Evolutionary conservation across 2,329 filamentous ascomycete genomes (phyloP).

Genomic region (Hypoxylon sp.): DNA sequence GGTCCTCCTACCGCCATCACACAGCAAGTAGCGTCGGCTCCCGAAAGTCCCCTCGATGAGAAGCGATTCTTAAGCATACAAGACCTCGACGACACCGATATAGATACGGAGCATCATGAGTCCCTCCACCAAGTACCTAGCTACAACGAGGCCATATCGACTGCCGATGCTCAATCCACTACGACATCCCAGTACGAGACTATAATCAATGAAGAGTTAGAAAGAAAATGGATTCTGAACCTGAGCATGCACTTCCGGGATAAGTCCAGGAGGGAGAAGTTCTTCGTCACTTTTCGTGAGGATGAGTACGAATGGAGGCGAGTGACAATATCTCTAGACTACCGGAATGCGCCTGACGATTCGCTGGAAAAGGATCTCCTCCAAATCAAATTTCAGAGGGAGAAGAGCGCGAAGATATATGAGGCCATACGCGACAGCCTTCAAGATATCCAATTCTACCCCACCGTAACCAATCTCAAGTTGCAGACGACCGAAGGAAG

Average conservation of each 20-base stretch:
- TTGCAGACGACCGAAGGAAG: constrained; percentile 88
- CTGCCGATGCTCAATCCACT: constrained; percentile 60
- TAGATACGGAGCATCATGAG: constrained; percentile 47
- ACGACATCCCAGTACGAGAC: constrained; percentile 69
- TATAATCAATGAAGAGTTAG: constrained; percentile 82
- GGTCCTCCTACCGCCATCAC: constrained; percentile 43
- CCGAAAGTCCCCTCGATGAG: constrained; percentile 52
- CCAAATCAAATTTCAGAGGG: constrained; percentile 82
- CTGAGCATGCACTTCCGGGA: constrained; percentile 98
- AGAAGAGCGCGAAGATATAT: constrained; percentile 94
- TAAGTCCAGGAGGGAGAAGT: constrained; percentile 92
- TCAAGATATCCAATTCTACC: constrained; percentile 93
- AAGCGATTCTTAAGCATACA: constrained; percentile 48
- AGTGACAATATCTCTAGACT: constrained; percentile 94
- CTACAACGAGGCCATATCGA: constrained; percentile 41
- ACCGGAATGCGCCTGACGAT: constrained; percentile 80
- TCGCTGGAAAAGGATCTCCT: constrained; percentile 89
- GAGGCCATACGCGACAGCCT: constrained; percentile 93
- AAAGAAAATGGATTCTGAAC: constrained; percentile 93
- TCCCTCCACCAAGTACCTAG: constrained; percentile 39
- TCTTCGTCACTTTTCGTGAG: constrained; percentile 95
- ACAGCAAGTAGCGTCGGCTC: constrained; percentile 46
- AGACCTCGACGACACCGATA: constrained; percentile 36
- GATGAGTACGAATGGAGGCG: constrained; percentile 82
- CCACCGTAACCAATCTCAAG: constrained; percentile 95